Percentiles rank a stretch among this genome's conserved stretches.
These are phyloP conservation scores for Metarhizium robertsii DNA, from an alignment of 2,329 filamentous ascomycete species.

Conservation along the genomic window DNA sequence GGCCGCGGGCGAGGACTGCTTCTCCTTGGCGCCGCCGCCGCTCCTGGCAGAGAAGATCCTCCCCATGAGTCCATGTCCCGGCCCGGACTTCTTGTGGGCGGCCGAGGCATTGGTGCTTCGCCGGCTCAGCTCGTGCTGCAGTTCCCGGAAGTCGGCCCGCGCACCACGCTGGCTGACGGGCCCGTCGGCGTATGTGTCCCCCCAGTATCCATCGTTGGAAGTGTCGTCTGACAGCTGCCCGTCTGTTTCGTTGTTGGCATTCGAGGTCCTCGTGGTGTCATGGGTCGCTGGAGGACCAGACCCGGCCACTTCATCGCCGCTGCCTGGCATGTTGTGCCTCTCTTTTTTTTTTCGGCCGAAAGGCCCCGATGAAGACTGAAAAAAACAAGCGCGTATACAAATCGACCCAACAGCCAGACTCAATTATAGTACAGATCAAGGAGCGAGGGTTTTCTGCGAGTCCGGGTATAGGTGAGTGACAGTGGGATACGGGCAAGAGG, in stretches of 20 bases:
- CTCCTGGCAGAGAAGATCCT: conserved; percentile 1
- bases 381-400: no score
- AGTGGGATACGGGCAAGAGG: no score
- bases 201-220: conserved; percentile 15
- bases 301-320: background rate
- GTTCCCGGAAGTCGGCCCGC: conserved; percentile 11
- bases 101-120: conserved; percentile 8
- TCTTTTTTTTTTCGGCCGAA: no score
- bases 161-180: conserved; percentile 10
- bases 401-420: no score
- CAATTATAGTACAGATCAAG: no score
- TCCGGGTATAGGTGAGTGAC: no score
- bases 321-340: background rate
- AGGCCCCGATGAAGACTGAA: no score
- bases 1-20: background rate
- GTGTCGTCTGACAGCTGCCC: background rate
- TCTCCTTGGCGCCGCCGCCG: conserved; percentile 1
- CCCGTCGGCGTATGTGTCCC: conserved; percentile 13
- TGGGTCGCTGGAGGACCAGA: background rate
- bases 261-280: background rate
- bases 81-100: background rate
- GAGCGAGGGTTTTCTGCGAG: no score
- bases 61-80: background rate
- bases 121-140: conserved; percentile 14
- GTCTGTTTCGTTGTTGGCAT: background rate